phyloP scores from a whole-genome alignment of 169 alveolate species.

The Perkinsus marinus region DNA sequence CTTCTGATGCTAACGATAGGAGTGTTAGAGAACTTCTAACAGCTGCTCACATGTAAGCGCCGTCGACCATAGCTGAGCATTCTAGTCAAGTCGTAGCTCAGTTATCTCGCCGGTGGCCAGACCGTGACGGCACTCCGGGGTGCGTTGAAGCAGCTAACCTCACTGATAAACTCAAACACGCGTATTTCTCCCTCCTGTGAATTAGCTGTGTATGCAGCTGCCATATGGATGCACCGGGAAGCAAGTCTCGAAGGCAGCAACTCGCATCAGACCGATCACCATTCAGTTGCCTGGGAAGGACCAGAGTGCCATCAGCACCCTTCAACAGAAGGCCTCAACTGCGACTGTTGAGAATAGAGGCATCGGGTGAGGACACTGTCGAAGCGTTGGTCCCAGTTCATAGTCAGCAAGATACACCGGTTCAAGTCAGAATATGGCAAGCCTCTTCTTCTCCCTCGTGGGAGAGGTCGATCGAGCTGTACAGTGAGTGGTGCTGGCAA shows the following conservation, averaged over 20 bases:
- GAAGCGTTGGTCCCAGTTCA: no score
- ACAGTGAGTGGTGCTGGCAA: neutral
- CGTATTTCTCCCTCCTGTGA: neutral
- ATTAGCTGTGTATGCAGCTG: neutral
- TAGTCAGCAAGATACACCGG: neutral
- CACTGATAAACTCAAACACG: neutral
- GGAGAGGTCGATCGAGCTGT: neutral
- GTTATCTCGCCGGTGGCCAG: neutral
- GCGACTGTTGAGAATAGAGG: neutral
- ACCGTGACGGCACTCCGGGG: neutral
- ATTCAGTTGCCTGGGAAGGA: neutral
- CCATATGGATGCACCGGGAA: neutral
- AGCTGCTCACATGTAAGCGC: neutral
- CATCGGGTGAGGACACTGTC: neutral
- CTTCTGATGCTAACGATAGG: neutral
- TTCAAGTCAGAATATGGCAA: neutral
- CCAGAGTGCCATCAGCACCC: neutral
- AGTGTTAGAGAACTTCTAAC: neutral
- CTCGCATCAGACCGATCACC: neutral
- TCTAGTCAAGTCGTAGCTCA: neutral
- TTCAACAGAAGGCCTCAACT: neutral
- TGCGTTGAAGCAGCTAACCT: neutral
- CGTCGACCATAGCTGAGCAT: neutral
- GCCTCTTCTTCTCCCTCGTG: neutral
- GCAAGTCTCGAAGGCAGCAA: neutral